phyloP scores from a whole-genome alignment of 2,329 filamentous ascomycete species.

The Claviceps arundinis region DNA sequence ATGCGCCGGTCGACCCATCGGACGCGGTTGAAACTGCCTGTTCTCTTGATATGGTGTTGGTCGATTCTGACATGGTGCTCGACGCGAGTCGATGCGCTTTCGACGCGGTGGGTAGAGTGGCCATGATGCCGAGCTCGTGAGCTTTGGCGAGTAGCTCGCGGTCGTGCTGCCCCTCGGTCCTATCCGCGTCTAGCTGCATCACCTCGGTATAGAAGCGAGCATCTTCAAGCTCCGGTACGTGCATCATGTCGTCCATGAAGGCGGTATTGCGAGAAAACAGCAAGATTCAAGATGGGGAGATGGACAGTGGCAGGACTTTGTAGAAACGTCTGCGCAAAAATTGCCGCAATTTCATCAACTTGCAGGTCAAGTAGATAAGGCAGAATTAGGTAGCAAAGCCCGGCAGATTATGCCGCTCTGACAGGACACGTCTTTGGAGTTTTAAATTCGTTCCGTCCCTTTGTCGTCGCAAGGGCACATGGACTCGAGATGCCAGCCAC shows the following conservation, averaged over 20 bases:
- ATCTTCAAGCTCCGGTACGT: conserved; percentile 26
- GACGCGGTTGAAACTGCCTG: conserved; percentile 33
- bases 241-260: conserved; percentile 4
- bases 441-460: too few species aligned
- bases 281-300: neutral
- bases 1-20: conserved; percentile 26
- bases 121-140: conserved; percentile 21
- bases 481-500: too few species aligned
- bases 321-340: too few species aligned
- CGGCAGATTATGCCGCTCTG: too few species aligned
- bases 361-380: too few species aligned
- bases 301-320: too few species aligned
- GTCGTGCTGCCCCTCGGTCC: conserved; percentile 27
- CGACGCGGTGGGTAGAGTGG: conserved; percentile 11
- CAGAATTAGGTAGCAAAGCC: too few species aligned
- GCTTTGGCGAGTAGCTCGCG: conserved; percentile 22
- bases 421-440: too few species aligned
- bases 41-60: conserved; percentile 25
- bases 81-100: conserved; percentile 23
- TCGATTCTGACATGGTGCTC: conserved; percentile 29
- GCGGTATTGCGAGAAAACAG: neutral
- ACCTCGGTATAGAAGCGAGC: conserved; percentile 26
- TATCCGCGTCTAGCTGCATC: conserved; percentile 18
- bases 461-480: too few species aligned
- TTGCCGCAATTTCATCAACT: too few species aligned